A percentile compares a stretch with the other conserved stretches of the same genome.
Conservation (phyloP, 2,329 filamentous ascomycete genomes). For the Coniochaeta sp. region DNA sequence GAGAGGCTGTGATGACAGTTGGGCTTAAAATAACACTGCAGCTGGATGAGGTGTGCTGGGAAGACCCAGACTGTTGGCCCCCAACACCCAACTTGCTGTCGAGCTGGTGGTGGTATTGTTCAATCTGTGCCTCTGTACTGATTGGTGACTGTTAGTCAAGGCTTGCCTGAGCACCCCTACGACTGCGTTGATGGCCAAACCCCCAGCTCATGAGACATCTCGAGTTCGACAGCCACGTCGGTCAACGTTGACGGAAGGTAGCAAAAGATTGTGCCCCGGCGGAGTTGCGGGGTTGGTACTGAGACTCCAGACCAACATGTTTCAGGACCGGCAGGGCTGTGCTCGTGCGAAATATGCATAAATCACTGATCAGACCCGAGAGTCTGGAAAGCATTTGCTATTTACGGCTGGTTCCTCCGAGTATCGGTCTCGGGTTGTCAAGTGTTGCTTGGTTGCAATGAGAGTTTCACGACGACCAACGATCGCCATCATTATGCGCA, state of each 20-base stretch:
- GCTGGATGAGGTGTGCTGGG: background rate
- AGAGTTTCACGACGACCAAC: too few relatives aligned
- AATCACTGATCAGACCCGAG: background rate
- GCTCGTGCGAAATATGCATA: background rate
- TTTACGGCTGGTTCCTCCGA: too few relatives aligned
- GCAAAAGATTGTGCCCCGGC: too few relatives aligned
- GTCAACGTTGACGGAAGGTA: too few relatives aligned
- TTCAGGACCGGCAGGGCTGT: background rate
- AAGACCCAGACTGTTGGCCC: background rate
- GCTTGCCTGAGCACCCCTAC: too few relatives aligned
- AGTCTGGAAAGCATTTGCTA: background rate
- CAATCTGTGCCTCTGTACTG: background rate
- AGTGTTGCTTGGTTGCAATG: too few relatives aligned
- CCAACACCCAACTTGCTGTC: background rate
- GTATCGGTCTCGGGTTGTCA: background rate
- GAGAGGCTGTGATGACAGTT: background rate
- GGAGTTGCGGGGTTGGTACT: too few relatives aligned
- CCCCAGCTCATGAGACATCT: background rate
- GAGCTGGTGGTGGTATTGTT: background rate
- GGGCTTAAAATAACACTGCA: background rate
- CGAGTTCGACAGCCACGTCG: background rate
- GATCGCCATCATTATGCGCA: too few relatives aligned
- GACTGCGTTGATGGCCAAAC: too few relatives aligned
- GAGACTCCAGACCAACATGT: too few relatives aligned
- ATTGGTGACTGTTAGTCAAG: background rate